Evolutionary conservation across 805 yeast genomes (phyloP).

Genomic region (Zygotorulaspora chibaensis): DNA sequence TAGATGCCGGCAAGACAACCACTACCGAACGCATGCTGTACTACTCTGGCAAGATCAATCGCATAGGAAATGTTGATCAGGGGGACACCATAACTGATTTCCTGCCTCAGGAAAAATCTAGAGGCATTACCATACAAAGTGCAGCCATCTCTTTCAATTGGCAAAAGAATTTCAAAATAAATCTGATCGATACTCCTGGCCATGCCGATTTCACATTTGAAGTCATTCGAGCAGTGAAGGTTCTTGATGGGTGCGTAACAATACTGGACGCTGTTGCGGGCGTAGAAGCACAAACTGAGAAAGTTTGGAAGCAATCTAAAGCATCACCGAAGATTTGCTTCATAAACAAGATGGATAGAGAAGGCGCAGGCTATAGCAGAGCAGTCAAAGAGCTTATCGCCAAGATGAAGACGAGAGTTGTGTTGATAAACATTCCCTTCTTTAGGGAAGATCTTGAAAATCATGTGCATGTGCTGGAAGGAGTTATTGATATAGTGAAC

Average conservation of each 20-base stretch:
- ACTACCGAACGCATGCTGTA: constrained; percentile 95
- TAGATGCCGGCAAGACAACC: constrained; percentile 98
- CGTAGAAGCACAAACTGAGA: constrained; percentile 96
- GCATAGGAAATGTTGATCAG: constrained; percentile 90
- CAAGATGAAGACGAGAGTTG: constrained; percentile 69
- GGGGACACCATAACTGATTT: constrained; percentile 97
- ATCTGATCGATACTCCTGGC: constrained; percentile 95
- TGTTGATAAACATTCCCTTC: constrained; percentile 72
- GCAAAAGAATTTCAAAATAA: constrained; percentile 63
- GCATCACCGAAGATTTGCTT: constrained; percentile 75
- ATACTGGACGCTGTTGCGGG: constrained; percentile 96
- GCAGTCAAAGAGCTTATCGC: constrained; percentile 80
- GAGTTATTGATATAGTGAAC: constrained; percentile 57
- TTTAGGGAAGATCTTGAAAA: constrained; percentile 43
- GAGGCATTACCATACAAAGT: constrained; percentile 95
- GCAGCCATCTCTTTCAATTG: constrained; percentile 93
- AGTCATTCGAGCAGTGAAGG: constrained; percentile 83
- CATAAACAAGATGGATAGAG: constrained; percentile 93
- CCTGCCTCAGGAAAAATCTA: constrained; percentile 78
- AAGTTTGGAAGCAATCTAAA: constrained; percentile 88
- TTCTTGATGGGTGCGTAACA: constrained; percentile 90
- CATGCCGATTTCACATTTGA: constrained; percentile 97
- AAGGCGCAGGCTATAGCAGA: constrained; percentile 90
- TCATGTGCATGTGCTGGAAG: constrained; percentile 40
- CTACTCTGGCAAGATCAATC: constrained; percentile 71